Base-by-base conservation (phyloP, 495 filamentous ascomycete species). In the Daldinia grandis region DNA sequence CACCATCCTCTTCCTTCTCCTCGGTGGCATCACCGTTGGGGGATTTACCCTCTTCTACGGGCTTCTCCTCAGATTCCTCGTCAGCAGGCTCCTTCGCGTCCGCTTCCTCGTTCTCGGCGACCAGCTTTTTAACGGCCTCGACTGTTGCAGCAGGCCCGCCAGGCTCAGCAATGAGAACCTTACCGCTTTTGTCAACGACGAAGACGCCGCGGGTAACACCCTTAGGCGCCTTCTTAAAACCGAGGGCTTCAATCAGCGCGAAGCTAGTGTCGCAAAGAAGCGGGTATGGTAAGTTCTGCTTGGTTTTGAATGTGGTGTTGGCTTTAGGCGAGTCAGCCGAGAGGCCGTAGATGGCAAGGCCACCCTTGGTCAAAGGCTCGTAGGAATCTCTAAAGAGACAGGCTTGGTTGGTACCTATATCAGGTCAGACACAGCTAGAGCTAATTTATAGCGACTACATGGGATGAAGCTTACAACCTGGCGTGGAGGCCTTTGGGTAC, bases 401-500 rank as follows among this genome's bases (percentile, higher is more conserved):
- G 56, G 86, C 95, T 88, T 98, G 95, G 30, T 85, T 93, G 42
- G 93, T 98, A 83, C 94, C 94, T 97, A 58, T 37, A 44, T 57
- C 64, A 71, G 40, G 72, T 80, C 38, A 78, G 77, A 74, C 51
- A 59, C 37, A 40, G 72, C 66, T 19, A 53, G 17, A 50, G 19
- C 33, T 53, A 59, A 31, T 51, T 55, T 6, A 28, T 9, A 40
- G 63, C 37, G 27, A 37, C 40, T 50, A 49, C 47, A 61, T 67
- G 35, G 58, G 33, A 63, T 62, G 31, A 60, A 61, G 87, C 93
- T 87, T 90, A 97, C 95, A 99, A 62, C 96, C 95, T 28, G 92
- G 92, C 28, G 95, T 99, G 10, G 91, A 95, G 64, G 95, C 95
- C 83, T 91, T 97, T 31, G 95, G 95, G 76, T 98, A 99, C 35